Evolutionary conservation across 2,329 filamentous ascomycete genomes (phyloP).

Genomic region (Hirsutella thompsonii): DNA sequence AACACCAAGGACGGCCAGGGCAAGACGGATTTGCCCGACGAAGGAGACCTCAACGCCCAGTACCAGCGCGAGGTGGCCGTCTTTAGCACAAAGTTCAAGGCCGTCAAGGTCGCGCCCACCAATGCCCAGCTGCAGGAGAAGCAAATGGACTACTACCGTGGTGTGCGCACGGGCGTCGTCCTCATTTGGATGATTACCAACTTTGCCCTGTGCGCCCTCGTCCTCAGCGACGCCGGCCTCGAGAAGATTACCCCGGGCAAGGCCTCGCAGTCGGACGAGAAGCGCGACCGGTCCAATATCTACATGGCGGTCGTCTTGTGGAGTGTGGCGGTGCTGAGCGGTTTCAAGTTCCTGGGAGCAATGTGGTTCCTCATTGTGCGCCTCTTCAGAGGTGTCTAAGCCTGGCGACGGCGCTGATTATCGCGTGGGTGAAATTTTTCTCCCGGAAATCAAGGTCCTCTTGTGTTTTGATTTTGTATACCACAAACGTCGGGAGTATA

Average conservation of each 20-base stretch:
- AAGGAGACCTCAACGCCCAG: slow-evolving; percentile 87
- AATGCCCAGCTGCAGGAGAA: slow-evolving; percentile 53
- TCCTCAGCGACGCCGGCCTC: slow-evolving; percentile 75
- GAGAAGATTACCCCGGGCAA: slow-evolving; percentile 46
- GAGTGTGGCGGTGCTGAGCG: slow-evolving; percentile 73
- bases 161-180: slow-evolving; percentile 84
- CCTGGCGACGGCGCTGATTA: not conserved
- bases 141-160: slow-evolving; percentile 97
- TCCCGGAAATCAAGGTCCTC: not conserved
- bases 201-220: slow-evolving; percentile 73
- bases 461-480: not conserved
- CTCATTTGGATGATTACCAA: slow-evolving; percentile 96
- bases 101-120: slow-evolving; percentile 50
- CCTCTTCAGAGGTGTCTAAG: slow-evolving; percentile 62
- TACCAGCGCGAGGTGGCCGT: slow-evolving; percentile 74
- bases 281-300: slow-evolving; percentile 52
- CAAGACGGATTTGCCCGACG: slow-evolving; percentile 92
- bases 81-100: slow-evolving; percentile 62
- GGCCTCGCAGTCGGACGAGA: slow-evolving; percentile 22
- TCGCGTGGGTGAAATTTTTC: not conserved
- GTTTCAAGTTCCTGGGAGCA: slow-evolving; percentile 78
- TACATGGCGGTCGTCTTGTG: slow-evolving; percentile 84
- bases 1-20: slow-evolving; percentile 79
- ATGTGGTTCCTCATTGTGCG: slow-evolving; percentile 87
- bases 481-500: not conserved